Base-by-base conservation (phyloP, 2,329 filamentous ascomycete species). In the Clonostachys rosea region DNA sequence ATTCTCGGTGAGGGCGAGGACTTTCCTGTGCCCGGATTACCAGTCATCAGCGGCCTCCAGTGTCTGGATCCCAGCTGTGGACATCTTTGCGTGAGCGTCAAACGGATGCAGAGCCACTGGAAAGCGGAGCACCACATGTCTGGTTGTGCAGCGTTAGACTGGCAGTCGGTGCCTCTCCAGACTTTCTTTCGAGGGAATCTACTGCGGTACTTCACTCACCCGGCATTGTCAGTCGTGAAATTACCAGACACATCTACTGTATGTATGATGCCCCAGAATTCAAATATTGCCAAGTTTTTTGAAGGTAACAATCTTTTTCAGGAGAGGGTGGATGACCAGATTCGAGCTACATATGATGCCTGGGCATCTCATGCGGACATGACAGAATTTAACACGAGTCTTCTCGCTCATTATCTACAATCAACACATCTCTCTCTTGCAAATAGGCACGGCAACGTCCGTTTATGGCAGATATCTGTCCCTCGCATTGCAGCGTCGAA, bases 41-140 rank as follows among this genome's bases (percentile, higher is more conserved):
- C 50, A 1, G 42, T 50, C 4, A 34, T 46, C 16, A 46, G 48
- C 11, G 52, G 52, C 3, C 40, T 43, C 14, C 35, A 33, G 16
- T 54, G 52, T 24, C 37, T 46, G 2, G 43, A 34, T 12, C 30
- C 18, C 1, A 42, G 40, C 4, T 54, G 52, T 39, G 40, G 16
- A 20, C 48, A 52, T 43, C 34, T 50, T 18, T 54, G 52, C 20
- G 42, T 47, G n/a, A 52, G 50, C 12, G 50, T 30, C n/a, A 54
- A 54, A n/a, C 48, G 52, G 1, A 54, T 54, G 50, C 41, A 50
- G 18, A 50, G 41, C 18, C 52, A 54, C 37, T 54, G 52, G 52
- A 45, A 43, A 5, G 39, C 48, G 14, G 47, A 16, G 9, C 52
- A 54, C 44, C 33, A 39, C 5, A 35, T 45, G 1, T 45, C 46